A percentile compares a stretch with the other conserved stretches of the same genome.
These are phyloP conservation scores for Dictyostelium purpureum DNA, from an alignment of 78 protist genomes.

Conservation along the genomic window DNA sequence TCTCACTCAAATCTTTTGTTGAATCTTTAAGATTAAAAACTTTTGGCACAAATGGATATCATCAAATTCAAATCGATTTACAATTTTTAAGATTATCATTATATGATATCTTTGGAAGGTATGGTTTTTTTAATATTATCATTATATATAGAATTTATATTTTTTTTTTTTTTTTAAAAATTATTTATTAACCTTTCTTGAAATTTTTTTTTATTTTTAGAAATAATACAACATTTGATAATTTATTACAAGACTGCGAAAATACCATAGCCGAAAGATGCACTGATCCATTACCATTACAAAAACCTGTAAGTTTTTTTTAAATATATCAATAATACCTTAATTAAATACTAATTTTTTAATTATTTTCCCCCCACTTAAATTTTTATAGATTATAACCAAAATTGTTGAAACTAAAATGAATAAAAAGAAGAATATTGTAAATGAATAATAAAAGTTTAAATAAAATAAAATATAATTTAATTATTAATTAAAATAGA, in stretches of 20 bases:
- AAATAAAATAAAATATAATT: not conserved
- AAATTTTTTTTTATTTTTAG: not conserved
- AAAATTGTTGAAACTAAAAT: not conserved
- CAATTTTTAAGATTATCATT: constrained; percentile 27
- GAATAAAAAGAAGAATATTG: constrained; percentile 2
- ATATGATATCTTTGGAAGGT: constrained; percentile 21
- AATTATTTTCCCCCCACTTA: too few species aligned
- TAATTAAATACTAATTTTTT: too few species aligned
- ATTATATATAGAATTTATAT: not conserved
- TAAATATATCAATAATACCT: not conserved
- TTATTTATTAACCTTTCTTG: not conserved
- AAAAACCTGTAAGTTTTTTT: constrained; percentile 24
- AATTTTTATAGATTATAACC: not conserved
- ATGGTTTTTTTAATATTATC: not conserved
- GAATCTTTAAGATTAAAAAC: constrained; percentile 57
- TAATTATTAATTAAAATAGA: too few species aligned
- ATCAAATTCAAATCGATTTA: constrained; percentile 61
- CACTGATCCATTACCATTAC: constrained; percentile 44
- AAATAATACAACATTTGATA: constrained; percentile 40
- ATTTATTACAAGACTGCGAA: constrained; percentile 47
- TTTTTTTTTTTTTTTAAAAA: not conserved
- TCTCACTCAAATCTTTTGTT: constrained; percentile 38
- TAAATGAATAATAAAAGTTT: not conserved
- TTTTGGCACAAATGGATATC: constrained; percentile 72
- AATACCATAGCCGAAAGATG: constrained; percentile 42